Conservation (phyloP, 2,329 filamentous ascomycete genomes). For the Epichloe sibirici region DNA sequence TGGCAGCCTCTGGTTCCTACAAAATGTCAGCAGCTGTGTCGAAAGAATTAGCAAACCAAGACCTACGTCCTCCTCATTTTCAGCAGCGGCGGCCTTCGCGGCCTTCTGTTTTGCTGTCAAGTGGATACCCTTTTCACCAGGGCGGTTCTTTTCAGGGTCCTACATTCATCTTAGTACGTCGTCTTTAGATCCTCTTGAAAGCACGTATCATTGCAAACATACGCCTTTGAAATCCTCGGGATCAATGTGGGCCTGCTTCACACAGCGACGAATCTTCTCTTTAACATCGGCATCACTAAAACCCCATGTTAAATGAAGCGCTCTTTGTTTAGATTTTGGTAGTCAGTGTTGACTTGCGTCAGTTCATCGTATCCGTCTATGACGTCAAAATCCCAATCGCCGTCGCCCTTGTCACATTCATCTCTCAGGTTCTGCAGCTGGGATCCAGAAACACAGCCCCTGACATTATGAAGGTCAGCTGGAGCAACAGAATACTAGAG, state of each 20-base stretch:
- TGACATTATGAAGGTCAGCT: constrained; percentile 22
- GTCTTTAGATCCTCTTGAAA: neutral
- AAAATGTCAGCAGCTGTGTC: neutral
- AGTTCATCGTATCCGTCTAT: constrained; percentile 78
- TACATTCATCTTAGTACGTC: constrained; percentile 22
- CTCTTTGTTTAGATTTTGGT: neutral
- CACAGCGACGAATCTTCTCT: constrained; percentile 59
- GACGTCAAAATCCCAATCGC: constrained; percentile 45
- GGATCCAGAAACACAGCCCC: constrained; percentile 79
- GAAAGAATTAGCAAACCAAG: neutral
- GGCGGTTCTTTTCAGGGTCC: constrained; percentile 64
- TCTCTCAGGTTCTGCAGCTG: constrained; percentile 56
- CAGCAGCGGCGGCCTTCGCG: constrained; percentile 21
- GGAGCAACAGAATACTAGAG: neutral
- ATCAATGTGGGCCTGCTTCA: constrained; percentile 70
- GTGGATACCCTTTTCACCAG: constrained; percentile 54
- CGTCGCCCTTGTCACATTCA: constrained; percentile 33
- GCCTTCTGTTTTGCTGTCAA: constrained; percentile 24
- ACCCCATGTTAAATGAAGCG: neutral
- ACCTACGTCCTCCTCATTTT: constrained; percentile 12
- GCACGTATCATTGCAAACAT: constrained; percentile 25
- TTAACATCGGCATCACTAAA: constrained; percentile 47
- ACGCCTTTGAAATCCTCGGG: constrained; percentile 84
- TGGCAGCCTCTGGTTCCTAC: constrained; percentile 9
- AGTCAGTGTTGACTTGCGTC: constrained; percentile 23